Conservation (phyloP, 1,139 yeast species). For the Waltiozyma sp. region DNA sequence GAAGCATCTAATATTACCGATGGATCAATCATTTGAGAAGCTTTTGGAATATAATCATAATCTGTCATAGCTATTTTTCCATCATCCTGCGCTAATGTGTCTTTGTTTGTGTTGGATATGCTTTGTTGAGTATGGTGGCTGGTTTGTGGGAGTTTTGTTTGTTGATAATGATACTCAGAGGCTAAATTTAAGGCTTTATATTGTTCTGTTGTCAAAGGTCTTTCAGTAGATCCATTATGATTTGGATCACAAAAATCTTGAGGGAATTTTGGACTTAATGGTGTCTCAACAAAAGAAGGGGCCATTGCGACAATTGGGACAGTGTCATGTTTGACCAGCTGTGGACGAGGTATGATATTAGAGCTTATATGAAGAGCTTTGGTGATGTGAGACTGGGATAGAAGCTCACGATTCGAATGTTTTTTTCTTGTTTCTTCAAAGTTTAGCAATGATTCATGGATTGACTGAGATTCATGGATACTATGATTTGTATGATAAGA, state of each 20-base stretch:
- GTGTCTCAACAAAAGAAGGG: not conserved
- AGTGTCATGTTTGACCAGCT: not conserved
- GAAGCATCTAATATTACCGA: not conserved
- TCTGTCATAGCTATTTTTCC: not conserved
- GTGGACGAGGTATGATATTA: not conserved
- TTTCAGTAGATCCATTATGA: not conserved
- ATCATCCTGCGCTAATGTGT: not conserved
- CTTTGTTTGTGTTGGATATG: not conserved
- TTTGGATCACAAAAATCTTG: not conserved
- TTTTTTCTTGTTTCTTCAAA: slow-evolving; percentile 16
- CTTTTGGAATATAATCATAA: not conserved
- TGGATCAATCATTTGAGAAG: not conserved
- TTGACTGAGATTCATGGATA: slow-evolving; percentile 3
- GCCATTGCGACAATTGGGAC: not conserved
- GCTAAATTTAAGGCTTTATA: not conserved
- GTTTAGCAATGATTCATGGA: slow-evolving; percentile 8
- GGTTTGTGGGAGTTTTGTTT: not conserved
- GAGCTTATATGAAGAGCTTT: not conserved
- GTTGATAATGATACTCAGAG: not conserved
- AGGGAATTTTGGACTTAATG: not conserved
- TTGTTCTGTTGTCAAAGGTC: not conserved
- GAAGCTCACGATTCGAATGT: slow-evolving; percentile 1
- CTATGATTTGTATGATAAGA: not conserved
- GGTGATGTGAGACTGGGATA: not conserved
- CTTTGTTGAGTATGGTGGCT: not conserved